Base-by-base conservation (phyloP, 2,329 filamentous ascomycete species). In the Pseudogymnoascus sp. region DNA sequence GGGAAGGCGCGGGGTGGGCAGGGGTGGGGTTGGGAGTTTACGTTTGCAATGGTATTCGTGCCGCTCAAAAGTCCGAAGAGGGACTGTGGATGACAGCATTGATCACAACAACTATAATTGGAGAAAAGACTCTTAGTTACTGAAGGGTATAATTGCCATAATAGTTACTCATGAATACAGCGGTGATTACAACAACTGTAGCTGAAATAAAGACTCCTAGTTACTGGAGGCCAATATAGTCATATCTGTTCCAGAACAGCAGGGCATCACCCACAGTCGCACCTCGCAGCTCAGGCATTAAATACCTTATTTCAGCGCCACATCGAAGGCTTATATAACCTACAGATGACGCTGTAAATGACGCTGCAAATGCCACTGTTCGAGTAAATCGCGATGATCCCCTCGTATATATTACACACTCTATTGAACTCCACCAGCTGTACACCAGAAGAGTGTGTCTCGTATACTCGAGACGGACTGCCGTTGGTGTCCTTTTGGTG, bases 371-470 rank as follows among this genome's bases (percentile, higher is more conserved):
- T 56, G 4, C 31, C 47, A n/a, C 47, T 12, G 25, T 18, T 18
- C 4, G 7, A 18, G 2, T 56, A 18, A 33, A 56, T 56, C 47
- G 14, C n/a, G 47, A 56, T 56, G 47, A 33, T 56, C 25, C 25
- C 47, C 47, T 56, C 47, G 47, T 56, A 56, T 56, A 56, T 56
- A 56, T 56, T 56, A n/a, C 25, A 31, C 25, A n/a, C 6, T 50
- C n/a, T 47, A 47, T 47, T 47, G 42, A 47, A 25, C 21, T 25
- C 42, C 42, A 47, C 42, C 18, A 25, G 5, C 23, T n/a, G 40
- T 11, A 16, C 40, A 44, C 18, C 11, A 47, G 5, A 25, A 25
- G 44, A 25, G 44, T 6, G 25, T 18, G 47, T 56, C 25, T 56
- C 25, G n/a, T 56, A 53, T 53, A 16, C 25, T 53, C 5, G 5